Evolutionary conservation across 495 filamentous ascomycete species (phyloP), one percentile per base, ranked within the genome.

Genomic region (Lophiostoma macrostomum): DNA sequence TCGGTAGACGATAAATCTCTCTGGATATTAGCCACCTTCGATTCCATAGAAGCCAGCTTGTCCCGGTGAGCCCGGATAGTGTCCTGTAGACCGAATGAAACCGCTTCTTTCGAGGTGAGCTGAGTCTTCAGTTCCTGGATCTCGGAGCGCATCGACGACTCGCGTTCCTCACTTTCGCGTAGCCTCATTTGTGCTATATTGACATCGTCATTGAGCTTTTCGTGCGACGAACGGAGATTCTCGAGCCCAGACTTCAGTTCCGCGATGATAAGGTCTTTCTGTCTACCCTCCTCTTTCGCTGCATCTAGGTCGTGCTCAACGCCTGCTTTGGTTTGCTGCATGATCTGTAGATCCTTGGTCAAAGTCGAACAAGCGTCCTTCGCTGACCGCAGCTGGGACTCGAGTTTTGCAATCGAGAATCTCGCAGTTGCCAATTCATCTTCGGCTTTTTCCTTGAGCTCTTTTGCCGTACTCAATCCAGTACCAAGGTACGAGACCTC

Each of bases 201-300:
- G n/a, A 62, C 19, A 13, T 57, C 49, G 5, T 43, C n/a, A n/a
- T n/a, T n/a, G n/a, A n/a, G n/a, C n/a, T n/a, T n/a, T n/a, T n/a
- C n/a, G n/a, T n/a, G n/a, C n/a, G n/a, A n/a, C n/a, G n/a, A n/a
- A n/a, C n/a, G n/a, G n/a, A n/a, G n/a, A n/a, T n/a, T n/a, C n/a
- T n/a, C n/a, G n/a, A n/a, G n/a, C n/a, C n/a, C n/a, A 41, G 53
- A 51, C 6, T 40, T 20, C 13, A 57, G 5, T 30, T 57, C 58
- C 20, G 41, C 16, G 22, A 49, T 47, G 10, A 62, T 7, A 7
- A 39, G 20, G 18, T 14, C 25, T 22, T 18, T 56, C 16, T 18
- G 22, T 6, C 46, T 27, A 19, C 12, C 37, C 22, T 58, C 49
- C 8, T 62, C 48, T 8, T 39, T 40, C 14, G 41, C 43, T 11